phyloP scores from a whole-genome alignment of 202 grass and related monocot genomes.

The Cymbopogon flexuosus region DNA sequence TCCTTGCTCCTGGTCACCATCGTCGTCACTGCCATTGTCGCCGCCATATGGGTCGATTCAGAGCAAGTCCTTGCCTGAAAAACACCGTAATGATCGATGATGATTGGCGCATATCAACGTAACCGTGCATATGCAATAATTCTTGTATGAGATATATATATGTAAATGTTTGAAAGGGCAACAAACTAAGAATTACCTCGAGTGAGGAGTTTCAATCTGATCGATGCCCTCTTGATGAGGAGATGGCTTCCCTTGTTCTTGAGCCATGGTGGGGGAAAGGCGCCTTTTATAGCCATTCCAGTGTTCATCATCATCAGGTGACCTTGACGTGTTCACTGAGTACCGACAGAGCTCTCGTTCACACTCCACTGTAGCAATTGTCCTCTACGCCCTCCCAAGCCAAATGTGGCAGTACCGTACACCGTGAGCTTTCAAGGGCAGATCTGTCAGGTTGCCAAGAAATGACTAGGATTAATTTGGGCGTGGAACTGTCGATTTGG shows the following conservation, averaged over 20 bases:
- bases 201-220: background rate
- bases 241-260: background rate
- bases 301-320: background rate
- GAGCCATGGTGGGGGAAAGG: background rate
- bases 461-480: background rate
- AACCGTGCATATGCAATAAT: background rate
- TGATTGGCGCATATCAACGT: background rate
- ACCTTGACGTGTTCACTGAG: background rate
- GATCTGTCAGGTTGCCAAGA: background rate
- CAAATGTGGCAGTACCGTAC: background rate
- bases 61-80: background rate
- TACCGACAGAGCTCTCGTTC: background rate
- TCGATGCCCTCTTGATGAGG: background rate
- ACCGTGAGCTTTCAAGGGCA: background rate
- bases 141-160: background rate
- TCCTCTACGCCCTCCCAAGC: background rate
- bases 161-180: background rate
- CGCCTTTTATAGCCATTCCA: constrained; percentile 14
- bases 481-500: background rate
- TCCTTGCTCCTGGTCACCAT: constrained; percentile 39
- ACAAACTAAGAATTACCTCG: background rate
- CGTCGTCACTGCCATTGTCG: constrained; percentile 27
- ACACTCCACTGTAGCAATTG: background rate
- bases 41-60: constrained; percentile 28
- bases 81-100: background rate